These are phyloP conservation scores for Yamadazyma epiphylla DNA, from an alignment of 1,139 yeast species.

Conservation along the genomic window DNA sequence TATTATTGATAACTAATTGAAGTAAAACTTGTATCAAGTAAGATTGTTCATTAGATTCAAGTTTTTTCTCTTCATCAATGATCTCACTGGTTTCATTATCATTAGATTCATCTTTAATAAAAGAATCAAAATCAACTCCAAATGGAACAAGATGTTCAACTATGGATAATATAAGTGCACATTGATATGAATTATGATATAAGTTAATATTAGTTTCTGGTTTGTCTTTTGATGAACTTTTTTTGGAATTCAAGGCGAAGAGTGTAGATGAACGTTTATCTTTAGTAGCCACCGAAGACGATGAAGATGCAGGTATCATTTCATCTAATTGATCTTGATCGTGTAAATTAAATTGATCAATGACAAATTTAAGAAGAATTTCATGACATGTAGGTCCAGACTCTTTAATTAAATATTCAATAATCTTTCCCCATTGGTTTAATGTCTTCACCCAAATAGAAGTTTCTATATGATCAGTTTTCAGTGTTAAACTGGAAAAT, in stretches of 20 bases:
- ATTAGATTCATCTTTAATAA: slow-evolving; percentile 10
- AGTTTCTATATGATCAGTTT: slow-evolving; percentile 29
- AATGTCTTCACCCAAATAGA: slow-evolving; percentile 31
- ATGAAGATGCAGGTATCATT: no score
- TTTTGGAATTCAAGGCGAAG: slow-evolving; percentile 10
- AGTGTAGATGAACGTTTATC: slow-evolving; percentile 8
- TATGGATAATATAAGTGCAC: slow-evolving; percentile 26
- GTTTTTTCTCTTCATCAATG: slow-evolving; percentile 23
- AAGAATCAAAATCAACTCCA: slow-evolving; percentile 32
- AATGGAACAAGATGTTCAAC: slow-evolving; percentile 34
- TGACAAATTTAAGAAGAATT: slow-evolving; percentile 29
- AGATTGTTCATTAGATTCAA: slow-evolving; percentile 14
- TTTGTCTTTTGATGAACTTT: slow-evolving; percentile 18
- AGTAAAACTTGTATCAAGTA: slow-evolving; percentile 30
- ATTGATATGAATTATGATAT: slow-evolving; percentile 35
- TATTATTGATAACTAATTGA: slow-evolving; percentile 30
- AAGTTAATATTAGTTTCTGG: slow-evolving; percentile 22
- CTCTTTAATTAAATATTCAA: slow-evolving; percentile 35
- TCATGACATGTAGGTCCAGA: slow-evolving; percentile 40
- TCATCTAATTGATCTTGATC: slow-evolving; percentile 3
- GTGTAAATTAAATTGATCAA: slow-evolving; percentile 23
- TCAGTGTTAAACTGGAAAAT: slow-evolving; percentile 13
- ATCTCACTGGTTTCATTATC: slow-evolving; percentile 18
- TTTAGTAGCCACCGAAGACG: slow-evolving; percentile 4
- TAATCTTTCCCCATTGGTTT: slow-evolving; percentile 26